Conservation (phyloP, 441 rosid genomes). For the Adansonia rubrostipa region DNA sequence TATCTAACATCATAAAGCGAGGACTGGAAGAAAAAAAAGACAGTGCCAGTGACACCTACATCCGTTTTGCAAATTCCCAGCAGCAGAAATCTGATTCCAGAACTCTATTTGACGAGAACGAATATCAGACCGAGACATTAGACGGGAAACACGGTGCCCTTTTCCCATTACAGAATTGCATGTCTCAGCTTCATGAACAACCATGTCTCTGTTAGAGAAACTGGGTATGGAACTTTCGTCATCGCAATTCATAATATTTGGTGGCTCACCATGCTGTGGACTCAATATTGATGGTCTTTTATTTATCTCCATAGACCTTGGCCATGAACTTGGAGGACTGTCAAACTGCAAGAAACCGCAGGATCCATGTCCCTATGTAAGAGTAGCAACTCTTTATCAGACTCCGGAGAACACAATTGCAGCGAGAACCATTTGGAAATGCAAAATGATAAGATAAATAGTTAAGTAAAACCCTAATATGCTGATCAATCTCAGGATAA, state of each 20-base stretch:
- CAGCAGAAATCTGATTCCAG: slow-evolving; percentile 13
- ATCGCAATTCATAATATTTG: neutral
- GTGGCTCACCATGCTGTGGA: neutral
- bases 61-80: neutral
- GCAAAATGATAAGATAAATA: neutral
- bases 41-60: neutral
- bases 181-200: neutral
- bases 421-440: neutral
- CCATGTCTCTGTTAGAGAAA: neutral
- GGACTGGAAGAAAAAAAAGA: neutral
- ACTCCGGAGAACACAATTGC: neutral
- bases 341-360: slow-evolving; percentile 7
- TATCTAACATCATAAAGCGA: slow-evolving; percentile 26
- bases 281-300: neutral
- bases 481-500: neutral
- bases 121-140: slow-evolving; percentile 4
- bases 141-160: slow-evolving; percentile 8
- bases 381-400: neutral
- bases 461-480: neutral
- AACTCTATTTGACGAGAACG: slow-evolving; percentile 11
- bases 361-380: slow-evolving; percentile 21
- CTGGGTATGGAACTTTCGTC: neutral
- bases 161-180: neutral
- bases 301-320: neutral
- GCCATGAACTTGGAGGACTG: neutral